Evolutionary conservation across 1,284 basidiomycete genomes (phyloP).

Genomic region (Tilletia indica): DNA sequence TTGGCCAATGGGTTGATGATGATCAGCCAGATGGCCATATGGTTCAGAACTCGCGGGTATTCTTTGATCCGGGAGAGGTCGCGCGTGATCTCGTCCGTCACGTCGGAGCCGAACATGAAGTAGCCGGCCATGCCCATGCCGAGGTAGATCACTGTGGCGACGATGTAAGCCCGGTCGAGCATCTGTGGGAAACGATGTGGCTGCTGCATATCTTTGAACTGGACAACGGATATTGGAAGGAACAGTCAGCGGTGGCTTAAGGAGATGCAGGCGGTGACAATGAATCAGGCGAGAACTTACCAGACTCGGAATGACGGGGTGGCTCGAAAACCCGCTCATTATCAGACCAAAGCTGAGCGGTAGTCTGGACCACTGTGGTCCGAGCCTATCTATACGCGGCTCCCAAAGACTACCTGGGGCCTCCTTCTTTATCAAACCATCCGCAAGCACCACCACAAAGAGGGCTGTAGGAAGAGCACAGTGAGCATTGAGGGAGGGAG

Average conservation of each 20-base stretch:
- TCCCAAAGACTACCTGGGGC: slow-evolving; percentile 78
- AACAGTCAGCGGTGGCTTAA: too few relatives aligned
- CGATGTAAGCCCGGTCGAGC: slow-evolving; percentile 81
- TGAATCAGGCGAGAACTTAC: too few relatives aligned
- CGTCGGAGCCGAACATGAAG: slow-evolving; percentile 67
- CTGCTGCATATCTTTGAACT: slow-evolving; percentile 80
- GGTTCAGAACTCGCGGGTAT: slow-evolving; percentile 73
- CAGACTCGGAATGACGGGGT: slow-evolving; percentile 85
- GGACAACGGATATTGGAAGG: too few relatives aligned
- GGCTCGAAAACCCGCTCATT: slow-evolving; percentile 95
- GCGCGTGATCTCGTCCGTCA: slow-evolving; percentile 84
- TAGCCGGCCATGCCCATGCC: slow-evolving; percentile 75
- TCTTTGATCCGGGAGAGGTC: slow-evolving; percentile 75
- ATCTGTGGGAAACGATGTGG: slow-evolving; percentile 77
- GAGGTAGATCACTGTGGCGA: slow-evolving; percentile 75
- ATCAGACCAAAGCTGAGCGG: slow-evolving; percentile 76
- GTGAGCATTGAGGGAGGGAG: neutral
- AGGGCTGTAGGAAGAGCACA: slow-evolving; percentile 59
- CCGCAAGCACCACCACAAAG: slow-evolving; percentile 75
- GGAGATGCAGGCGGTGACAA: too few relatives aligned
- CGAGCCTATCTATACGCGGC: slow-evolving; percentile 70
- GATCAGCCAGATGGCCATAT: slow-evolving; percentile 80
- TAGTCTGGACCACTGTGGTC: slow-evolving; percentile 62
- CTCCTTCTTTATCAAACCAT: slow-evolving; percentile 76
- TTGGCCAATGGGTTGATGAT: slow-evolving; percentile 75